phyloP scores from a whole-genome alignment of 495 filamentous ascomycete species.

The Aspergillus asperescens region DNA sequence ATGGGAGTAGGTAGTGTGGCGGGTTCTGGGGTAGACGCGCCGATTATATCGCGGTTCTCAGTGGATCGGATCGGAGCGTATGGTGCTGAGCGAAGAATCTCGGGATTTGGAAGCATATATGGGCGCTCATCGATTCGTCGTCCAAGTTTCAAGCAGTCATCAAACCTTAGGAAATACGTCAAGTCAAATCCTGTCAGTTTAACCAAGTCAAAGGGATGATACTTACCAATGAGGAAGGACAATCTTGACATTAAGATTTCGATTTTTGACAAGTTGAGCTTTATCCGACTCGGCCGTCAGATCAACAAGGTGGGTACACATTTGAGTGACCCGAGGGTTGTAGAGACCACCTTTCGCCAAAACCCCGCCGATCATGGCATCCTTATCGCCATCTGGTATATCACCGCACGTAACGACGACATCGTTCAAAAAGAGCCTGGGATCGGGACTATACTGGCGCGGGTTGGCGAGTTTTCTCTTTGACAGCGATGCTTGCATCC shows the following conservation, averaged over 20 bases:
- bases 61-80: conserved; percentile 51
- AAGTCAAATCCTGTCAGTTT: background rate
- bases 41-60: conserved; percentile 58
- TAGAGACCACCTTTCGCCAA: conserved; percentile 85
- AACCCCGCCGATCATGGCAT: conserved; percentile 85
- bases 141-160: conserved; percentile 89
- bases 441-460: conserved; percentile 84
- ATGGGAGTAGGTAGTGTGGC: conserved; percentile 43
- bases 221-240: conserved; percentile 92
- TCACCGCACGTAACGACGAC: conserved; percentile 72
- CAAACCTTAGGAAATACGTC: conserved; percentile 63
- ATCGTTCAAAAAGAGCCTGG: conserved; percentile 80
- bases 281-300: conserved; percentile 69
- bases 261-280: conserved; percentile 57
- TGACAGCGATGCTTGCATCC: conserved; percentile 64
- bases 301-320: conserved; percentile 86
- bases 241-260: conserved; percentile 65
- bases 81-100: conserved; percentile 56
- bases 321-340: conserved; percentile 57
- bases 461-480: conserved; percentile 69
- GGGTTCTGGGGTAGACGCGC: conserved; percentile 66
- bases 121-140: conserved; percentile 81
- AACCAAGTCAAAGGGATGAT: conserved; percentile 1
- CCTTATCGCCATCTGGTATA: conserved; percentile 82
- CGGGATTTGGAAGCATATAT: conserved; percentile 82